Base-by-base conservation (phyloP, 306 rosid genomes). In the Citrullus amarus region DNA sequence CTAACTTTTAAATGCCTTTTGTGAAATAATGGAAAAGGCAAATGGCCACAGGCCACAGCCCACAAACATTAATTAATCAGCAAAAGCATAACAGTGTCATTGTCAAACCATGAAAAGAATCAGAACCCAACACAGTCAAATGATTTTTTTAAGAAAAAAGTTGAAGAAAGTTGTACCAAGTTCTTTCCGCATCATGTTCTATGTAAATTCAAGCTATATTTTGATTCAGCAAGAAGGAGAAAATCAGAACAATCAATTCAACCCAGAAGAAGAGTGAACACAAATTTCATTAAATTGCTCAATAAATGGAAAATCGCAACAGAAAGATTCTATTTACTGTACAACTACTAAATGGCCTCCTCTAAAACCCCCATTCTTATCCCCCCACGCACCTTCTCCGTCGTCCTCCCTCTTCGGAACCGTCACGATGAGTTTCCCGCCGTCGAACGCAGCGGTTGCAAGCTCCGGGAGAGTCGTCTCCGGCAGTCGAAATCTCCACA, bases 401-500 rank as follows among this genome's bases (percentile, higher is more conserved):
- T 80, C 86, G 25, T 38, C 80, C 8, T 83, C 93, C 16, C 79
- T 90, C 82, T 95, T 92, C 0, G 99, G 99, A 84, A 96, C 93
- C 41, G 98, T 96, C 59, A 96, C 99, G 18, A 92, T 82, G 25
- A 96, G 96, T 80, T 92, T 96, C 0, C 99, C 99, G 15, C 87
- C 89, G 0, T 83, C 90, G 28, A 91, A 90, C 25, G 83, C 90
- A 9, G 97, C 99, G 57, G 93, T 96, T 0, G 98, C 97, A 5
- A 91, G 91, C 83, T 96, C 99, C 28, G 99, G 99, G 80, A 82
- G 63, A 15, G 99, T 91, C 8, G 97, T 83, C 61, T 91, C 98
- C 34, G 99, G 99, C 81, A 96, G 82, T 78, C 99, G 87, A 36
- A 92, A 96, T 88, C 99, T 89, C 99, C 99, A 96, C 89, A 88